Percentiles rank a stretch among this genome's conserved stretches.
Conservation (phyloP, 805 yeast species). For the Lipomyces yamadae region DNA sequence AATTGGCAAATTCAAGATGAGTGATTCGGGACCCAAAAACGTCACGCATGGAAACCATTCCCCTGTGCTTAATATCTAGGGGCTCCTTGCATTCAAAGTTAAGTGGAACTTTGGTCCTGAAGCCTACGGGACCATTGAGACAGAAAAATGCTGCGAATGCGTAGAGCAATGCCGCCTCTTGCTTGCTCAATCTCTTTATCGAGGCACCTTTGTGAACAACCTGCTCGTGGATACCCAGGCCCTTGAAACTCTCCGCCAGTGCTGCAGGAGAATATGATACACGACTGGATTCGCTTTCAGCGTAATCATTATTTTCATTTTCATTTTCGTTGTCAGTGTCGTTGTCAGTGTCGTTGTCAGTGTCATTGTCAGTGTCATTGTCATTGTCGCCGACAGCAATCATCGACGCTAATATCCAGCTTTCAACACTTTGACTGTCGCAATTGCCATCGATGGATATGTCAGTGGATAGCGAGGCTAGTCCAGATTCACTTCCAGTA, state of each 20-base stretch:
- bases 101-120: slow-evolving; percentile 15
- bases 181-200: neutral
- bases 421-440: neutral
- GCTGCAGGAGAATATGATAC: neutral
- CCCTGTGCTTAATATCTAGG: neutral
- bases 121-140: slow-evolving; percentile 25
- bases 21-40: slow-evolving; percentile 18
- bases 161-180: slow-evolving; percentile 17
- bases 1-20: slow-evolving; percentile 14
- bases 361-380: slow-evolving; percentile 4
- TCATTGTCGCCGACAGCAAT: neutral
- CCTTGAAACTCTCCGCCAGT: slow-evolving; percentile 2
- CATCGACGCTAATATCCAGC: slow-evolving; percentile 10
- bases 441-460: neutral
- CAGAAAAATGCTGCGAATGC: slow-evolving; percentile 27
- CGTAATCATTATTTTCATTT: slow-evolving; percentile 3
- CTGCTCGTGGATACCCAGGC: slow-evolving; percentile 11
- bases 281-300: neutral
- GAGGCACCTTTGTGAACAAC: slow-evolving; percentile 10
- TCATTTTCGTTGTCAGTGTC: slow-evolving; percentile 1
- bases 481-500: neutral
- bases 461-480: neutral
- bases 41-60: slow-evolving; percentile 15
- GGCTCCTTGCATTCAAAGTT: slow-evolving; percentile 6
- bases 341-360: slow-evolving; percentile 5